A percentile compares a stretch with the other conserved stretches of the same genome.
Conservation (phyloP, 169 alveolate genomes). For the Perkinsus marinus region DNA sequence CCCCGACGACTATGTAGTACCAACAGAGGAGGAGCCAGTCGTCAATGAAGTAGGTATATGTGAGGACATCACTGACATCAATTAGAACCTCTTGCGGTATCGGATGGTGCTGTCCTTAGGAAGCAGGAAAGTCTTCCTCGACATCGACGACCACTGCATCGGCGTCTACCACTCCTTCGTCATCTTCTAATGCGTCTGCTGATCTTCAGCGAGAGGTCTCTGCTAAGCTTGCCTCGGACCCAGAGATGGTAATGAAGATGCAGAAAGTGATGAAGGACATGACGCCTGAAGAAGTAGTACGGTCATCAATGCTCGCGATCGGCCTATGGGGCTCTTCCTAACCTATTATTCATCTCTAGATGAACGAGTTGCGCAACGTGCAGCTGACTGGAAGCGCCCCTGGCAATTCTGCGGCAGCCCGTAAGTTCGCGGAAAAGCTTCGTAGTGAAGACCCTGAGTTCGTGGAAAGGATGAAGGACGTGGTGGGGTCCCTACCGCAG, state of each 20-base stretch:
- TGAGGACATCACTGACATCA: no score
- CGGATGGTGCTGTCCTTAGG: no score
- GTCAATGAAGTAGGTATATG: no score
- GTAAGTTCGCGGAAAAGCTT: background rate
- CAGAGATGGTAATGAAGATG: background rate
- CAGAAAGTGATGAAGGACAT: background rate
- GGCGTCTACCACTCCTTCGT: background rate
- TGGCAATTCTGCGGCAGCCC: background rate
- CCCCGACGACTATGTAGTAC: background rate
- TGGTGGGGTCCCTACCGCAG: background rate
- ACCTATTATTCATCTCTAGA: no score
- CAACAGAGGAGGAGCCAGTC: background rate
- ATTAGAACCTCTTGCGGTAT: no score
- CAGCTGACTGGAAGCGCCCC: background rate
- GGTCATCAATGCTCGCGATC: no score
- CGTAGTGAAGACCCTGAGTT: background rate
- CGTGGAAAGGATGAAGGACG: background rate
- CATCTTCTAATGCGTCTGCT: background rate
- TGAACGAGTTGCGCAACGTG: background rate
- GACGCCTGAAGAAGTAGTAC: background rate
- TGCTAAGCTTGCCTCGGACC: background rate
- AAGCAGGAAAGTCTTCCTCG: background rate
- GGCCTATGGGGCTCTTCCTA: no score
- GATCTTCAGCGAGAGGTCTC: background rate
- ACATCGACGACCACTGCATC: background rate